Conservation (phyloP, 805 yeast genomes). For the Brettanomyces naardenensis region DNA sequence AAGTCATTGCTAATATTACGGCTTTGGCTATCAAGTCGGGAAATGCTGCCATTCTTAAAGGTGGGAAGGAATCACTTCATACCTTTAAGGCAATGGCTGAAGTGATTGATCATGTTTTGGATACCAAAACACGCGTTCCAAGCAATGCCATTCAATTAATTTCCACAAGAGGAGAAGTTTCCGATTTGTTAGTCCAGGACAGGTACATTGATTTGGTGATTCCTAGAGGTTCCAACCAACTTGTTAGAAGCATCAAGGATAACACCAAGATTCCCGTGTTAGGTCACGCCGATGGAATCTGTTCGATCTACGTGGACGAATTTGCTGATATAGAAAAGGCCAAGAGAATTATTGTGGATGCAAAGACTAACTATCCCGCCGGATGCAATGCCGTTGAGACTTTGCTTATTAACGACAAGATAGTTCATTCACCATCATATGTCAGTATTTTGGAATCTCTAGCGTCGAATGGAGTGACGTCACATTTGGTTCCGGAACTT, state of each 20-base stretch:
- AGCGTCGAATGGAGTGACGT: constrained; percentile 57
- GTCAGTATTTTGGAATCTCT: constrained; percentile 29
- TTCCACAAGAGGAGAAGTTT: constrained; percentile 83
- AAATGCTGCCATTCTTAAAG: constrained; percentile 92
- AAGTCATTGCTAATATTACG: constrained; percentile 95
- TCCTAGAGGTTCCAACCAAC: constrained; percentile 95
- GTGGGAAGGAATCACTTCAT: constrained; percentile 88
- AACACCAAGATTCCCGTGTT: constrained; percentile 92
- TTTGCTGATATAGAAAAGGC: constrained; percentile 78
- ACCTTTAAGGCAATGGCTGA: constrained; percentile 79
- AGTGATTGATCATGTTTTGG: constrained; percentile 55
- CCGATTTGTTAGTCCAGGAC: constrained; percentile 78
- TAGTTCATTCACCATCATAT: constrained; percentile 17
- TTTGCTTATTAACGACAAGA: constrained; percentile 49
- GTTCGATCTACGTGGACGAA: constrained; percentile 77
- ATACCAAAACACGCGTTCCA: constrained; percentile 62
- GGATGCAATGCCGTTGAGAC: constrained; percentile 98
- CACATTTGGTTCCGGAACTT: constrained; percentile 57
- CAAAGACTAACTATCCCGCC: constrained; percentile 95
- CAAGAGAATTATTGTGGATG: constrained; percentile 63
- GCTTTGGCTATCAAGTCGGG: constrained; percentile 95
- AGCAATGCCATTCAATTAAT: constrained; percentile 76
- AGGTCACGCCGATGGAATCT: constrained; percentile 98
- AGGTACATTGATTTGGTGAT: constrained; percentile 88
- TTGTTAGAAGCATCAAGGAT: constrained; percentile 79